Percentiles rank a stretch among this genome's conserved stretches.
phyloP scores from a whole-genome alignment of 345 rosid genomes.

The Euphorbia peplus region DNA sequence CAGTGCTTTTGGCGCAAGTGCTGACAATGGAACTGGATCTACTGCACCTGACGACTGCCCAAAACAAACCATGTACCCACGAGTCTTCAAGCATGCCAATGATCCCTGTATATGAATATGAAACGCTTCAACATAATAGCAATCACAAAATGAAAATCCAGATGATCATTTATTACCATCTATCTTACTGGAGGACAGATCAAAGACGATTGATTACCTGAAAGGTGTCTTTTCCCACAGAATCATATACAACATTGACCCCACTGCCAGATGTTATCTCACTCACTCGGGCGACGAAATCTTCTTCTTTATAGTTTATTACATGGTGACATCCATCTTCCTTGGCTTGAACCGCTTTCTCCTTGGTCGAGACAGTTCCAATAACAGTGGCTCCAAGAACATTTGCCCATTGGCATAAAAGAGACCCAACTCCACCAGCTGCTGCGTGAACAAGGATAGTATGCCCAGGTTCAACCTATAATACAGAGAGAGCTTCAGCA shows the following conservation, averaged over 20 bases:
- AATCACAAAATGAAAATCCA: neutral
- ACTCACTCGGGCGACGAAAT: slow-evolving; percentile 67
- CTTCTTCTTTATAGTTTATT: slow-evolving; percentile 69
- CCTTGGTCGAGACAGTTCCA: slow-evolving; percentile 78
- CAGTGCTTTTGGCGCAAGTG: slow-evolving; percentile 65
- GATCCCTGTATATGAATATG: slow-evolving; percentile 54
- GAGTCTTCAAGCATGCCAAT: slow-evolving; percentile 63
- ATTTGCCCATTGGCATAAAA: slow-evolving; percentile 89
- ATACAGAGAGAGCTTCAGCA: slow-evolving; percentile 4
- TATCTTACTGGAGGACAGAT: neutral
- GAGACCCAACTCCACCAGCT: slow-evolving; percentile 93
- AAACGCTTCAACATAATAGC: neutral
- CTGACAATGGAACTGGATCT: slow-evolving; percentile 73
- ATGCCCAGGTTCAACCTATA: slow-evolving; percentile 74
- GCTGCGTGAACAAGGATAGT: slow-evolving; percentile 85
- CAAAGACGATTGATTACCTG: slow-evolving; percentile 52
- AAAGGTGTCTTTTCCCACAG: slow-evolving; percentile 88
- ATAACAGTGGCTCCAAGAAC: slow-evolving; percentile 86
- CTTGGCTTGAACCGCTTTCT: slow-evolving; percentile 89
- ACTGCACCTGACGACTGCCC: slow-evolving; percentile 85
- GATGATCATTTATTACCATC: neutral
- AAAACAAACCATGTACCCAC: slow-evolving; percentile 82
- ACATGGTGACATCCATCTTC: slow-evolving; percentile 94
- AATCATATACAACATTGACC: slow-evolving; percentile 85
- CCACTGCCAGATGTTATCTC: slow-evolving; percentile 80